Base-by-base conservation (phyloP, 345 rosid species). In the Eucalyptus cloeziana region DNA sequence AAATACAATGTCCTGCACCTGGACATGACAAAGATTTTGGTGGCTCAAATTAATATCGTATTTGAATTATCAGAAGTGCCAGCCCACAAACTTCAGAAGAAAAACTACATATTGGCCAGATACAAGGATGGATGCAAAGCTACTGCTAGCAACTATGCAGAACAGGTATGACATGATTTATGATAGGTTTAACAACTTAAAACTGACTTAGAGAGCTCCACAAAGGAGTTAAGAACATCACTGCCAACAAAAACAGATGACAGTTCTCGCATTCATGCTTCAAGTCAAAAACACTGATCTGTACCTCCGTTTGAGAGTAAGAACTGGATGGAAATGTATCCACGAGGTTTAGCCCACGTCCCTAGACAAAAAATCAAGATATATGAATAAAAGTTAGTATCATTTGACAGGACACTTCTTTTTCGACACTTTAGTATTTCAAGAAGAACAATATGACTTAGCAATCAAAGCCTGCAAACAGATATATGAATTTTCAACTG, bases 1-100 rank as follows among this genome's bases (percentile, higher is more conserved):
- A 50, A 89, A 89, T 27, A 87, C 56, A 44, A 92, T 90, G 89
- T 93, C 93, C 94, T 93, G 92, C 90, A 88, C 69, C 89, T 87
- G 91, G 33, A 90, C 31, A 22, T 79, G 24, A 52, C 43, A 25
- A 44, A 80, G 31, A 16, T 24, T 76, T 76, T 40, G 47, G 27
- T 76, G 43, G 85, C 47, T 40, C 1, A 0, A 86, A 87, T 44
- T 31, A 33, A 19, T 12, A 60, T n/a, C 10, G 0, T 16, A 47
- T 44, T 19, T 60, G 47, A 60, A 40, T 12, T 21, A 43, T 56
- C 49, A 69, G 69, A 87, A 58, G 22, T 60, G 1, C 49, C 85
- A 76, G 85, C 85, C 47, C 85, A 40, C 85, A 40, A 76, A 76
- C 47, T 21, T 76, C 85, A 76, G 47, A 76, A 15, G 85, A 76